These are phyloP conservation scores for Saccharomycopsis microspora DNA, from an alignment of 805 yeast species.

Conservation along the genomic window DNA sequence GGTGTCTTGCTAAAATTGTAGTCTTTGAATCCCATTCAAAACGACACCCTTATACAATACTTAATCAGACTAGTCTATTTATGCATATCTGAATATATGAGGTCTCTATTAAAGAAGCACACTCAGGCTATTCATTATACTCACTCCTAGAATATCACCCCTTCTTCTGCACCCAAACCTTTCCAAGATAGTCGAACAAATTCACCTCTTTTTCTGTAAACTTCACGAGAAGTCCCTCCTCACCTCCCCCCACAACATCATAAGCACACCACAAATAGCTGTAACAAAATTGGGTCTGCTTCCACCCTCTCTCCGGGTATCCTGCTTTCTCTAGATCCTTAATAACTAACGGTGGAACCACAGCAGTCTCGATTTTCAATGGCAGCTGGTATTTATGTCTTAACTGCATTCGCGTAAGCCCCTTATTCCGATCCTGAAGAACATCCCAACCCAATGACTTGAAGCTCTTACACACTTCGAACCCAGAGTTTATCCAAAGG, in stretches of 20 bases:
- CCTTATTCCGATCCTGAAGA: conserved; percentile 19
- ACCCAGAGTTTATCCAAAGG: conserved; percentile 53
- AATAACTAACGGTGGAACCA: conserved; percentile 42
- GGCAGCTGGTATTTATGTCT: conserved; percentile 26
- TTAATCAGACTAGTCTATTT: too few species aligned
- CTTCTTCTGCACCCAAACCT: conserved; percentile 4
- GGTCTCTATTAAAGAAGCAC: too few species aligned
- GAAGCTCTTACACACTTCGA: conserved; percentile 32
- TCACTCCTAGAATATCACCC: background rate
- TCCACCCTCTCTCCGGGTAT: conserved; percentile 30
- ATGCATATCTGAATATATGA: too few species aligned
- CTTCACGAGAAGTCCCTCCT: background rate
- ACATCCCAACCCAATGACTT: conserved; percentile 29
- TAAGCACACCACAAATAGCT: conserved; percentile 50
- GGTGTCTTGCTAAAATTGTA: too few species aligned
- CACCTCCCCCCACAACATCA: conserved; percentile 32
- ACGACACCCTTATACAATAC: too few species aligned
- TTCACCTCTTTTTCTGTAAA: conserved; percentile 1
- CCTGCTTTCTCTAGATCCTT: conserved; percentile 23
- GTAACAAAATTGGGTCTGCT: conserved; percentile 33
- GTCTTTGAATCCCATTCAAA: too few species aligned
- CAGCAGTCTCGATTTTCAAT: conserved; percentile 31
- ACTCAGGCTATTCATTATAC: too few species aligned
- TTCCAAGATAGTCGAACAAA: conserved; percentile 8
- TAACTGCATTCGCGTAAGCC: conserved; percentile 18